phyloP scores from a whole-genome alignment of 1,139 yeast species.

The Candida glucosophila region DNA sequence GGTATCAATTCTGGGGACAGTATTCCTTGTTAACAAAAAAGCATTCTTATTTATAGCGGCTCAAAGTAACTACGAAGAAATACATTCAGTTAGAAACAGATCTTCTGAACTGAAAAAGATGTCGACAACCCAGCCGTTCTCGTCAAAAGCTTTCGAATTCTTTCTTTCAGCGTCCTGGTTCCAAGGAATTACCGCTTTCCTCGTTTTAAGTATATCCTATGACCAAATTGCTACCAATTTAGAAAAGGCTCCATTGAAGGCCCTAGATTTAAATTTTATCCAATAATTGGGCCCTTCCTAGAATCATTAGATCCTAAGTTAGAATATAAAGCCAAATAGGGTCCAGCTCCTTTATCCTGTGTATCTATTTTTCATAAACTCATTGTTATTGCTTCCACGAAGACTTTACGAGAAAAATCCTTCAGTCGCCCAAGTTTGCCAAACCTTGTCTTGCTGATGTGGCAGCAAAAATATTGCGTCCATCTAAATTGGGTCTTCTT shows the following conservation, averaged over 20 bases:
- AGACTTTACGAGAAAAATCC: constrained; percentile 82
- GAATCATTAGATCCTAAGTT: constrained; percentile 96
- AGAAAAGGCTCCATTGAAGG: constrained; percentile 88
- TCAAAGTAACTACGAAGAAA: no score
- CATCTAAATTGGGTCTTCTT: constrained; percentile 95
- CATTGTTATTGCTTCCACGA: constrained; percentile 86
- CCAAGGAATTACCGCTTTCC: constrained; percentile 32
- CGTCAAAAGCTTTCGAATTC: constrained; percentile 3
- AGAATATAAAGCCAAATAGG: constrained; percentile 89
- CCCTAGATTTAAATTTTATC: constrained; percentile 80
- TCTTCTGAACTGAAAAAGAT: no score
- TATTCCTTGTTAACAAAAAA: no score
- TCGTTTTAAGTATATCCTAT: constrained; percentile 50
- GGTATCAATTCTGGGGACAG: no score
- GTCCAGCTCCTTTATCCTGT: constrained; percentile 87
- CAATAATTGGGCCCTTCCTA: constrained; percentile 90
- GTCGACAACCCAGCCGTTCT: constrained; percentile 1
- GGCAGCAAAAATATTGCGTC: constrained; percentile 85
- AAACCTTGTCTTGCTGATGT: constrained; percentile 98
- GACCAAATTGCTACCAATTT: constrained; percentile 74
- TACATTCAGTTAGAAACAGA: no score
- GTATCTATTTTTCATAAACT: constrained; percentile 97
- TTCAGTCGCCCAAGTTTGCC: constrained; percentile 77
- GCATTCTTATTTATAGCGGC: no score
- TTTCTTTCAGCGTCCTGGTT: constrained; percentile 5